Evolutionary conservation across 2,329 filamentous ascomycete species (phyloP), one percentile per base, ranked within the genome.

Genomic region (Paecilomyces sp.): DNA sequence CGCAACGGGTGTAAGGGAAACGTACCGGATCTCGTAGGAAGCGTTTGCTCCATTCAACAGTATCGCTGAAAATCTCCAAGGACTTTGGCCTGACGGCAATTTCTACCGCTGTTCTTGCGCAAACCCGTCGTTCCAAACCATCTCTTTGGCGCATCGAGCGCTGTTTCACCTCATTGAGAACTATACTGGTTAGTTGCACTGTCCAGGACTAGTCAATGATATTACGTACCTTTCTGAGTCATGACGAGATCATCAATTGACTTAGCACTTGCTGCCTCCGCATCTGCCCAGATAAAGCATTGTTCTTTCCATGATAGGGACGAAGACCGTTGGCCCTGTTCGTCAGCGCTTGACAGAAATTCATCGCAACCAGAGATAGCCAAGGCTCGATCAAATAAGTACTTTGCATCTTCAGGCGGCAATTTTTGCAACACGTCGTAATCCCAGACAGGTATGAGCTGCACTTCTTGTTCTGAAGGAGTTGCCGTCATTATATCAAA

Each of bases 191-290:
- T 15, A 41, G 34, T n/a, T 41, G 34, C 13, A 41, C 12, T 41
- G n/a, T 41, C n/a, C 11, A n/a, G 13, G n/a, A 41, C 4, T 15
- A 41, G 25, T 9, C 36, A 47, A 47, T 47, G 24, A 34, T 56
- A 36, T 56, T 12, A 36, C 25, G 13, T 56, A 56, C 54, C 25
- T 56, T 36, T 56, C n/a, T 25, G 33, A 12, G 55, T 36, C 15
- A 56, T 25, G 12, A 25, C 80, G 74, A 96, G 93, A 66, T 94
- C 90, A 65, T 92, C 88, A 1, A 96, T 91, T 0, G 90, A 92
- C 70, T 84, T 85, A 64, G 90, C 86, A 34, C 15, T 47, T 18
- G 36, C 36, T 47, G 96, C 85, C 58, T 56, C 55, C 31, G 31
- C 22, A 47, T 41, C 15, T n/a, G 18, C 55, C 55, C 55, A 47